These are phyloP conservation scores for Babesia caballi DNA, from an alignment of 169 alveolate species.

Conservation along the genomic window DNA sequence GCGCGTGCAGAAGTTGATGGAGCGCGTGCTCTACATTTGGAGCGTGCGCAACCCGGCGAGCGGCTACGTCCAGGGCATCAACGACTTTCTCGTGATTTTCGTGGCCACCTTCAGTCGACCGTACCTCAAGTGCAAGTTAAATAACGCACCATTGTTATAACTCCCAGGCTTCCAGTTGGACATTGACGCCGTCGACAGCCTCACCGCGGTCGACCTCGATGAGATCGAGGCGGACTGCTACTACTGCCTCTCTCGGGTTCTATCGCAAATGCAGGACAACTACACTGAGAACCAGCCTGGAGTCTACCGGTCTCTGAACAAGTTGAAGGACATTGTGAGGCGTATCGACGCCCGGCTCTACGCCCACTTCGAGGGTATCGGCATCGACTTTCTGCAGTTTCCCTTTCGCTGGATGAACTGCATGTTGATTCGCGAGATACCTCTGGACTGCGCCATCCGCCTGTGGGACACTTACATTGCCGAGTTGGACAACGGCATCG, in stretches of 20 bases:
- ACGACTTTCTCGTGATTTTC: constrained; percentile 77
- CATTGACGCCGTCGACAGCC: constrained; percentile 61
- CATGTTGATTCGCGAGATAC: constrained; percentile 76
- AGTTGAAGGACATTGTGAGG: constrained; percentile 86
- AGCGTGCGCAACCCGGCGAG: constrained; percentile 91
- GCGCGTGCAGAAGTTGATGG: constrained; percentile 82
- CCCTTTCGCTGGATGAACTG: constrained; percentile 92
- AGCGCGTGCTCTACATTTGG: constrained; percentile 87
- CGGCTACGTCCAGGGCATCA: constrained; percentile 93
- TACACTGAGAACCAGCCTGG: constrained; percentile 94
- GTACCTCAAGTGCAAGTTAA: constrained; percentile 71
- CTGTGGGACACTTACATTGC: constrained; percentile 90
- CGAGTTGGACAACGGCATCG: constrained; percentile 81
- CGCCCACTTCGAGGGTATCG: constrained; percentile 77
- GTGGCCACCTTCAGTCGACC: constrained; percentile 65
- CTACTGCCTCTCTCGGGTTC: constrained; percentile 87
- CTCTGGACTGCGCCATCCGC: constrained; percentile 75
- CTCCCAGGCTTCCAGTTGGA: constrained; percentile 61
- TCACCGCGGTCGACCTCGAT: constrained; percentile 69
- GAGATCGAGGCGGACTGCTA: constrained; percentile 88
- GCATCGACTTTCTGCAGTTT: constrained; percentile 85
- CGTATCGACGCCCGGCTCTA: constrained; percentile 83
- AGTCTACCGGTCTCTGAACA: constrained; percentile 82
- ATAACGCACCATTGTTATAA: constrained; percentile 34
- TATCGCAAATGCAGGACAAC: constrained; percentile 88